phyloP scores from a whole-genome alignment of 176 grass and related monocot genomes.

The Melocanna baccifera region DNA sequence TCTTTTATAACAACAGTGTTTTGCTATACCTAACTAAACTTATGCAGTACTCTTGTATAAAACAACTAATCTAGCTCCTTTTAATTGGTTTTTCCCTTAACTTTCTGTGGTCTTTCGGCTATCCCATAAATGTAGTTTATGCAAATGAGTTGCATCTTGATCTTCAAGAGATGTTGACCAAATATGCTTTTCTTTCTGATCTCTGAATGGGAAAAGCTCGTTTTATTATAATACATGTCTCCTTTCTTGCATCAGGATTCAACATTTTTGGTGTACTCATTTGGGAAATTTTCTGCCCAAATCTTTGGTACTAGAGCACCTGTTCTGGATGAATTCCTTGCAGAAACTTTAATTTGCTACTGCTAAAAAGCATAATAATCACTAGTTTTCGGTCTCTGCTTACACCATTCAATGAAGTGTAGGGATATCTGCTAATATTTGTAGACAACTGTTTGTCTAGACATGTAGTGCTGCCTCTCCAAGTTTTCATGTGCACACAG shows the following conservation, averaged over 20 bases:
- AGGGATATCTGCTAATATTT: neutral
- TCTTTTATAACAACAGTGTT: neutral
- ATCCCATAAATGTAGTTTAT: neutral
- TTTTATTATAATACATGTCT: neutral
- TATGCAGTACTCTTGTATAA: neutral
- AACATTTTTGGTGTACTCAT: neutral
- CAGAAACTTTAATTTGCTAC: neutral
- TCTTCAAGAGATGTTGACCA: neutral
- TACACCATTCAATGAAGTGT: constrained; percentile 6
- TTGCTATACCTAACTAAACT: constrained; percentile 3
- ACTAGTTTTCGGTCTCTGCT: neutral
- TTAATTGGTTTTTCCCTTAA: neutral
- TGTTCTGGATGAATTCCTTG: neutral
- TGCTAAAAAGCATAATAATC: neutral
- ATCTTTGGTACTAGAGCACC: neutral
- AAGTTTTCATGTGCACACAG: neutral
- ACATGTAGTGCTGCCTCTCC: neutral
- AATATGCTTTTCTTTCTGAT: neutral
- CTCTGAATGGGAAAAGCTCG: neutral
- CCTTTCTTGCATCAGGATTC: neutral
- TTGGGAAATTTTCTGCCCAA: neutral
- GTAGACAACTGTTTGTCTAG: neutral
- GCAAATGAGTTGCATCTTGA: neutral
- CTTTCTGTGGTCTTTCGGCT: neutral
- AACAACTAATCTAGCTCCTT: neutral